A percentile compares a stretch with the other conserved stretches of the same genome.
Evolutionary conservation across 495 filamentous ascomycete species (phyloP).

Genomic region (Annulohypoxylon stygium): DNA sequence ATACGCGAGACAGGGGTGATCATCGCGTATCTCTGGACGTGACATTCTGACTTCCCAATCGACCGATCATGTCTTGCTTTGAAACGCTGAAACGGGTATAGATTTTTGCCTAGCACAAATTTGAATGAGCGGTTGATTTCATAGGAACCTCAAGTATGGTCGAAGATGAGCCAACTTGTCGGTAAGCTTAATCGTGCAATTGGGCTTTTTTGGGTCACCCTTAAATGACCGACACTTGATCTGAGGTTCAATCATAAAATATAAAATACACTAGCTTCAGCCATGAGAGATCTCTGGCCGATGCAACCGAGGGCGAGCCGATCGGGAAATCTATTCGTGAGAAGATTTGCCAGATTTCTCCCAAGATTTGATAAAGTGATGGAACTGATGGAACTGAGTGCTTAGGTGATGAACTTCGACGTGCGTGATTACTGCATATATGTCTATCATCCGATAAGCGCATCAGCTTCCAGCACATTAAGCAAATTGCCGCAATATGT

Average conservation of each 20-base stretch:
- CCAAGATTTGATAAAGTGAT: no score
- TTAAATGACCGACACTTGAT: not conserved
- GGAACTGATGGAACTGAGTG: no score
- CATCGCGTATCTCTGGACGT: constrained; percentile 2
- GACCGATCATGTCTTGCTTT: not conserved
- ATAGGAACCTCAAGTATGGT: not conserved
- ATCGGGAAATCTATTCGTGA: no score
- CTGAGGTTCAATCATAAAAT: not conserved
- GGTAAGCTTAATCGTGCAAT: not conserved
- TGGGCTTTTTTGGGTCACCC: not conserved
- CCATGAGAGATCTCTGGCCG: not conserved
- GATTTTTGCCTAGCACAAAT: not conserved
- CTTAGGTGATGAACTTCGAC: no score
- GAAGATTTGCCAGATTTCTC: no score
- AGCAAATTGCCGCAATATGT: no score
- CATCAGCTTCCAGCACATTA: no score
- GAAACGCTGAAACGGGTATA: not conserved
- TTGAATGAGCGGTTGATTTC: not conserved
- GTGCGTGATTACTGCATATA: no score
- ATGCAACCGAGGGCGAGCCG: no score
- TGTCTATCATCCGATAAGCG: no score
- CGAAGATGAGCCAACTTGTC: not conserved
- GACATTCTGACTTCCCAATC: not conserved
- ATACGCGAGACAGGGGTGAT: constrained; percentile 2
- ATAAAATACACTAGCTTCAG: not conserved